phyloP scores from a whole-genome alignment of 768 basidiomycete genomes.

The Leccinum uliginosum region DNA sequence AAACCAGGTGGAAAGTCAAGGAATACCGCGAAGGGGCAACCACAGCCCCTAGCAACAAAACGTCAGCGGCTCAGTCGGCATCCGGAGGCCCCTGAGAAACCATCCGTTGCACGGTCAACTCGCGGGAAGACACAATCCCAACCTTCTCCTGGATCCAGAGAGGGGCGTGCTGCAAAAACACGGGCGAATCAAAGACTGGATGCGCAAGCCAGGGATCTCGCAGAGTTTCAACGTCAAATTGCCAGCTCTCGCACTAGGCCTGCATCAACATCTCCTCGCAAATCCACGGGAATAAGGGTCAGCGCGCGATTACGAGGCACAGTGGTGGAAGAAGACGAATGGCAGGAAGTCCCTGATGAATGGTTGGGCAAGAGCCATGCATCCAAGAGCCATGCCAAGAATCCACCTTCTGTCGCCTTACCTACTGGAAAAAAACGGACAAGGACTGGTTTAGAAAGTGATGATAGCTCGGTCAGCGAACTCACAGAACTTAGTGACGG shows the following conservation, averaged over 20 bases:
- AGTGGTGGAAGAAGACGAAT: slow-evolving; percentile 53
- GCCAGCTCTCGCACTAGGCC: slow-evolving; percentile 7
- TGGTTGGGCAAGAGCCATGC: slow-evolving; percentile 42
- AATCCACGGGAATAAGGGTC: slow-evolving; percentile 52
- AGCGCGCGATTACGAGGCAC: slow-evolving; percentile 63
- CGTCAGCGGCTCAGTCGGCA: slow-evolving; percentile 22
- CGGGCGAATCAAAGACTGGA: slow-evolving; percentile 69
- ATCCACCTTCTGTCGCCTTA: slow-evolving; percentile 4
- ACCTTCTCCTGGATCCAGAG: slow-evolving; percentile 34
- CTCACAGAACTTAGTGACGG: slow-evolving; percentile 67
- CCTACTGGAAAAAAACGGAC: slow-evolving; percentile 7
- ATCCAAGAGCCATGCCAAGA: slow-evolving; percentile 15
- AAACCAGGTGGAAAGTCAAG: slow-evolving; percentile 26
- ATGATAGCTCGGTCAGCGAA: slow-evolving; percentile 62
- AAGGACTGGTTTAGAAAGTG: slow-evolving; percentile 60
- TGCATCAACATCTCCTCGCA: slow-evolving; percentile 23
- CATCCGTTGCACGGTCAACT: slow-evolving; percentile 10
- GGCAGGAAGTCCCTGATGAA: slow-evolving; percentile 78
- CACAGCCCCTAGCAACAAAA: slow-evolving; percentile 18
- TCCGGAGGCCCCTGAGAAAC: neutral
- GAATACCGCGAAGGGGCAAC: slow-evolving; percentile 16
- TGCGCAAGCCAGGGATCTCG: slow-evolving; percentile 64
- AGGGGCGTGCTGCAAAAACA: slow-evolving; percentile 62
- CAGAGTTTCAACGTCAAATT: slow-evolving; percentile 52
- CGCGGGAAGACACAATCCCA: slow-evolving; percentile 13